Evolutionary conservation across 768 basidiomycete genomes (phyloP).

Genomic region (Amanita rubescens): DNA sequence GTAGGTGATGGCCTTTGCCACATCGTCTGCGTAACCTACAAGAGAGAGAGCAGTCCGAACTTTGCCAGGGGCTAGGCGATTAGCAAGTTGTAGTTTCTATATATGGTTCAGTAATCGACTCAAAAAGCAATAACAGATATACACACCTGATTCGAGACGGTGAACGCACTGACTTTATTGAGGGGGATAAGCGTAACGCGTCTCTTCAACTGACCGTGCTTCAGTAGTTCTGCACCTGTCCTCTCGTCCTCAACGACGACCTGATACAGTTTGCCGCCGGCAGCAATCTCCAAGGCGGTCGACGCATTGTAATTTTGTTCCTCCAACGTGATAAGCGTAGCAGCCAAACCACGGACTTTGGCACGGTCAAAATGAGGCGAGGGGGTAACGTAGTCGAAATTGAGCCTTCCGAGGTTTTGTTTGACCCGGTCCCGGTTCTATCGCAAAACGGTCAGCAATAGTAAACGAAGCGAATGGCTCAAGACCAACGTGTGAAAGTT

Average conservation of each 20-base stretch:
- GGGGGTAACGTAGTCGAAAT: constrained; percentile 80
- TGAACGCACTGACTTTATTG: constrained; percentile 76
- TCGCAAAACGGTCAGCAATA: not conserved
- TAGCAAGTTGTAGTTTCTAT: constrained; percentile 73
- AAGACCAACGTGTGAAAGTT: constrained; percentile 54
- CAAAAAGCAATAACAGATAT: not conserved
- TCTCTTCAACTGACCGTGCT: constrained; percentile 67
- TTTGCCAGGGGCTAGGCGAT: constrained; percentile 67
- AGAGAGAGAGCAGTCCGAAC: constrained; percentile 85
- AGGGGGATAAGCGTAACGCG: constrained; percentile 92
- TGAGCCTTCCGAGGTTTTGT: constrained; percentile 58
- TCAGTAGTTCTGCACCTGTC: constrained; percentile 78
- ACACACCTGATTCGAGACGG: constrained; percentile 35
- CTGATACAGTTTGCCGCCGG: constrained; percentile 85
- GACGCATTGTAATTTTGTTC: constrained; percentile 67
- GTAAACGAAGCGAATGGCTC: not conserved
- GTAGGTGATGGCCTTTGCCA: constrained; percentile 83
- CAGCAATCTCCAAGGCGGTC: constrained; percentile 89
- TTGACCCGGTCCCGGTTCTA: constrained; percentile 67
- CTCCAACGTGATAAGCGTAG: constrained; percentile 74
- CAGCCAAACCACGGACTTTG: constrained; percentile 89
- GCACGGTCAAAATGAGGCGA: constrained; percentile 72
- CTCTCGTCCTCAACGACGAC: constrained; percentile 90
- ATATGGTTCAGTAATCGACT: not conserved
- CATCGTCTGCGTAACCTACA: constrained; percentile 73